A percentile compares a stretch with the other conserved stretches of the same genome.
Evolutionary conservation across 164 flowering plant species (phyloP).

Genomic region (Houttuynia cordata): DNA sequence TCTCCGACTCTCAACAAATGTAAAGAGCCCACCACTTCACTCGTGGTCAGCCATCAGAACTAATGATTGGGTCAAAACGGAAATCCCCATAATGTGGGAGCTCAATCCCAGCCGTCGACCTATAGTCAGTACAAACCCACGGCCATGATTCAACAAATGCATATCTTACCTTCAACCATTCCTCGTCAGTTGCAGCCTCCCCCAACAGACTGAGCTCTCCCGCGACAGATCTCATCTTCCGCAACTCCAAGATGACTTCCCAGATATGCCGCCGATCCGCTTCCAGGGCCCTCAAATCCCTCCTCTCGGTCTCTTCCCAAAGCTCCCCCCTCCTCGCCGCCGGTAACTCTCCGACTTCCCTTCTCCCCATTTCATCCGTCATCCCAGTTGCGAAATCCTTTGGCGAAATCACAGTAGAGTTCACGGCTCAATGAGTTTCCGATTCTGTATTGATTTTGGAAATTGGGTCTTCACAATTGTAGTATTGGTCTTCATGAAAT

Average conservation of each 20-base stretch:
- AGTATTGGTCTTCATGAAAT: too few relatives aligned
- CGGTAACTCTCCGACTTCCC: constrained; percentile 9
- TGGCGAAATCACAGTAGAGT: neutral
- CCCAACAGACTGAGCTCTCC: neutral
- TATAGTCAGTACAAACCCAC: neutral
- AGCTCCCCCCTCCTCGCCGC: constrained; percentile 44
- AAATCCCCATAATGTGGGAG: neutral
- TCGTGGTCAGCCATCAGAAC: too few relatives aligned
- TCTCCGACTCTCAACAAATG: neutral
- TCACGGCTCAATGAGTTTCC: neutral
- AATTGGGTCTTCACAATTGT: too few relatives aligned
- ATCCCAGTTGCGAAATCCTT: neutral
- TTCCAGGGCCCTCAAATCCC: constrained; percentile 45
- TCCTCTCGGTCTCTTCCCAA: constrained; percentile 42
- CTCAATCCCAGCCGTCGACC: neutral
- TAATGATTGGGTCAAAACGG: neutral
- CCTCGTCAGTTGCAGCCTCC: too few relatives aligned
- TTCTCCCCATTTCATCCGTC: neutral
- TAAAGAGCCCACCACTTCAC: neutral
- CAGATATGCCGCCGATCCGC: constrained; percentile 72
- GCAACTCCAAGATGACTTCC: constrained; percentile 43
- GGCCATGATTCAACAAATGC: neutral
- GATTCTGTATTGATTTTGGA: too few relatives aligned
- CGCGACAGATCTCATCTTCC: neutral
- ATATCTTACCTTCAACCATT: too few relatives aligned